Conservation (phyloP, 2,329 filamentous ascomycete species). For the Talaromyces sp. region DNA sequence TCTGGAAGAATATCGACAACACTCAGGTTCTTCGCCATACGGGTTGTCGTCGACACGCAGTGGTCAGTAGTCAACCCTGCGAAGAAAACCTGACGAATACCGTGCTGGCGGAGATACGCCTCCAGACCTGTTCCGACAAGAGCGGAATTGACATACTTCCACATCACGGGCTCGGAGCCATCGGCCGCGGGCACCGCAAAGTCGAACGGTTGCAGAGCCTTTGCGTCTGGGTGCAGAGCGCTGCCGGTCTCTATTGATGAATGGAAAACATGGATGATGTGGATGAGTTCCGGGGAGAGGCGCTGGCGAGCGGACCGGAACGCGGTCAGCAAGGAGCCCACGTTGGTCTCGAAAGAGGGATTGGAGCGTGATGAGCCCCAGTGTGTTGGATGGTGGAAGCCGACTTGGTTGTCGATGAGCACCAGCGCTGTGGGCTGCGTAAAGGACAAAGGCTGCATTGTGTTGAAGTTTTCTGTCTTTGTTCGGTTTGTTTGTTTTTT, state of each 20-base stretch:
- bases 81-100: conserved; percentile 35
- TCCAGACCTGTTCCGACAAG: conserved; percentile 44
- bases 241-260: conserved; percentile 31
- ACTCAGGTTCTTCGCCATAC: conserved; percentile 44
- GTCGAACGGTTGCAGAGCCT: conserved; percentile 23
- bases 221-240: conserved; percentile 30
- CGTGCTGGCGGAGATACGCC: conserved; percentile 25
- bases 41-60: conserved; percentile 44
- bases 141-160: conserved; percentile 42
- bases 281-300: conserved; percentile 13
- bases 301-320: conserved; percentile 25
- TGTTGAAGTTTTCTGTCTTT: not conserved
- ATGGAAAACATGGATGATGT: conserved; percentile 44
- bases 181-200: conserved; percentile 24
- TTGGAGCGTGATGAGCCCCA: conserved; percentile 41
- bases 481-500: not conserved
- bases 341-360: conserved; percentile 39
- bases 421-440: conserved; percentile 36
- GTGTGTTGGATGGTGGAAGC: conserved; percentile 33
- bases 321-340: conserved; percentile 30
- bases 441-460: conserved; percentile 6
- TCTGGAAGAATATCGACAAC: conserved; percentile 30
- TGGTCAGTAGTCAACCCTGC: conserved; percentile 45
- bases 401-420: conserved; percentile 45
- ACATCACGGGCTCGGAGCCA: conserved; percentile 33